Conservation (phyloP, 306 rosid species). For the Cicer arietinum region DNA sequence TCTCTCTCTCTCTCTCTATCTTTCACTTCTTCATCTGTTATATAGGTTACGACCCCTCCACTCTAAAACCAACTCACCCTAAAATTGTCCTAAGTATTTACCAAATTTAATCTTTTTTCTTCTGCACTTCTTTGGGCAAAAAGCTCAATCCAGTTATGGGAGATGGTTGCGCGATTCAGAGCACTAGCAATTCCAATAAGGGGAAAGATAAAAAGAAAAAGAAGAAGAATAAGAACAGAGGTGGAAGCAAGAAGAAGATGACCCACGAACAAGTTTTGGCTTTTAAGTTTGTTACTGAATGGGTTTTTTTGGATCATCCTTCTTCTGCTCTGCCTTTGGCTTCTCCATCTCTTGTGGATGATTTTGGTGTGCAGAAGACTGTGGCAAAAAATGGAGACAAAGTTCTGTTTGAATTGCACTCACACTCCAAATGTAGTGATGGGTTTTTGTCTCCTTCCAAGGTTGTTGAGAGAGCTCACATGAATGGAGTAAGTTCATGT, state of each 20-base stretch:
- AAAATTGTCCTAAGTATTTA: slow-evolving; percentile 17
- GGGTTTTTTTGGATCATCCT: slow-evolving; percentile 74
- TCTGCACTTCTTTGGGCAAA: neutral
- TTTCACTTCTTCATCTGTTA: too few species aligned
- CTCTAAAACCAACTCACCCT: slow-evolving; percentile 18
- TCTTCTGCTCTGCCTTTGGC: slow-evolving; percentile 38
- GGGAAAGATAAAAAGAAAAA: slow-evolving; percentile 53
- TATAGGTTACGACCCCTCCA: neutral
- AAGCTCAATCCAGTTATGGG: slow-evolving; percentile 58
- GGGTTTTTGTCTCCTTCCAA: slow-evolving; percentile 93
- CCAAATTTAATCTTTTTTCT: slow-evolving; percentile 19
- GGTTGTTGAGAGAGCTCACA: slow-evolving; percentile 85
- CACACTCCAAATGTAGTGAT: slow-evolving; percentile 93
- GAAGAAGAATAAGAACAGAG: slow-evolving; percentile 82
- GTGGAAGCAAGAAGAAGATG: slow-evolving; percentile 93
- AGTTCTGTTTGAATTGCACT: slow-evolving; percentile 82
- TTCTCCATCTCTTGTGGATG: slow-evolving; percentile 64
- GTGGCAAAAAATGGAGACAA: slow-evolving; percentile 70
- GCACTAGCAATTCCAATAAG: slow-evolving; percentile 48
- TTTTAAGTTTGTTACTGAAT: slow-evolving; percentile 76
- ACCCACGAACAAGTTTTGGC: slow-evolving; percentile 72
- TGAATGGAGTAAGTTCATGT: slow-evolving; percentile 67
- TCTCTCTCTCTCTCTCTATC: too few species aligned
- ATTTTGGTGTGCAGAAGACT: slow-evolving; percentile 80
- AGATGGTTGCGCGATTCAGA: slow-evolving; percentile 47